phyloP scores from a whole-genome alignment of 495 filamentous ascomycete genomes.

The Tetracladium setigerum region DNA sequence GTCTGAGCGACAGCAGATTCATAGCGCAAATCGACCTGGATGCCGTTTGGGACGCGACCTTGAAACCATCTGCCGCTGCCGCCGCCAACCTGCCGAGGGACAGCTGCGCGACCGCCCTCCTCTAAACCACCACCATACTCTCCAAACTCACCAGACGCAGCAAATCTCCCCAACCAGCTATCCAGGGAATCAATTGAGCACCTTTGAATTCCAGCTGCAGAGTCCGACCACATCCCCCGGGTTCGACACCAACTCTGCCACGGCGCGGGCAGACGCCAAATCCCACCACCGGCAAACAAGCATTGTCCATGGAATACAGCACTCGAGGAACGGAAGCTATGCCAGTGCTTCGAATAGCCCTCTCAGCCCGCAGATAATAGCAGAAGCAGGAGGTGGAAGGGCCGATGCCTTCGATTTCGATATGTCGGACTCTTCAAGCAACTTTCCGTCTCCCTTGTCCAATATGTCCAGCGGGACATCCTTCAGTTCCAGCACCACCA shows the following conservation, averaged over 20 bases:
- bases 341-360: constrained; percentile 60
- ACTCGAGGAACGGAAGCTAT: constrained; percentile 77
- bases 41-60: constrained; percentile 14
- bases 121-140: not conserved
- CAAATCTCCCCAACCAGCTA: constrained; percentile 4
- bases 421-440: constrained; percentile 29
- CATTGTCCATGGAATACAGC: constrained; percentile 88
- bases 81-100: constrained; percentile 11
- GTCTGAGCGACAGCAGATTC: too few relatives aligned
- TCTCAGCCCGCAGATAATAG: constrained; percentile 75
- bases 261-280: constrained; percentile 14
- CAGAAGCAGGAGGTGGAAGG: constrained; percentile 48
- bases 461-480: constrained; percentile 12
- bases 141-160: too few relatives aligned
- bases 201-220: constrained; percentile 9
- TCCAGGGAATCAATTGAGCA: not conserved
- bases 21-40: constrained; percentile 16
- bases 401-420: constrained; percentile 36
- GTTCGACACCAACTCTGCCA: constrained; percentile 2
- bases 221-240: constrained; percentile 9
- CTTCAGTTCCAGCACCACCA: constrained; percentile 19
- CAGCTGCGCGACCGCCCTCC: constrained; percentile 9
- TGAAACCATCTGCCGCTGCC: constrained; percentile 13
- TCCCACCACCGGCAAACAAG: constrained; percentile 84
- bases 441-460: constrained; percentile 19